phyloP scores from a whole-genome alignment of 805 yeast species.

The Isabelozyma rhagii region DNA sequence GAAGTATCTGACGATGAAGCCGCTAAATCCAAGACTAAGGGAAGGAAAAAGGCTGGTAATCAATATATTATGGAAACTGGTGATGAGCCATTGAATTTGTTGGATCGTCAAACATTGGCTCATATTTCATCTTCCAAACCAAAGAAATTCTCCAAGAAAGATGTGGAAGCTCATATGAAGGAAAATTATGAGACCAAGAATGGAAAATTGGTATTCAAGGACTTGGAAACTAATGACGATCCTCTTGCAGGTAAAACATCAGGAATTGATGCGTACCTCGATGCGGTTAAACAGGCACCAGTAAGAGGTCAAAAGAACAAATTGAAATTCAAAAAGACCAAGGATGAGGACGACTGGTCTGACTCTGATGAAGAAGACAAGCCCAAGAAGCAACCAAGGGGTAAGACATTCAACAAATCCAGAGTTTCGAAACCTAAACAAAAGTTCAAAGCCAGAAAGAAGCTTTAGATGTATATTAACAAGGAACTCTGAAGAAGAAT shows the following conservation, averaged over 20 bases:
- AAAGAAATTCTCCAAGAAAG: slow-evolving; percentile 48
- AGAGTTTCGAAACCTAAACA: slow-evolving; percentile 39
- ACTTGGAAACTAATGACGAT: slow-evolving; percentile 44
- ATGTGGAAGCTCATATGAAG: slow-evolving; percentile 26
- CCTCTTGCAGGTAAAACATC: slow-evolving; percentile 37
- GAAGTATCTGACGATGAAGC: slow-evolving; percentile 51
- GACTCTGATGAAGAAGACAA: slow-evolving; percentile 42
- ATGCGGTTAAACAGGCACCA: slow-evolving; percentile 91
- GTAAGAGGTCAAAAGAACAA: slow-evolving; percentile 90
- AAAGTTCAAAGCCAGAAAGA: slow-evolving; percentile 58
- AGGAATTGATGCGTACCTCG: slow-evolving; percentile 89
- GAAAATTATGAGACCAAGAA: slow-evolving; percentile 49
- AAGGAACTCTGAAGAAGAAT: too few relatives aligned
- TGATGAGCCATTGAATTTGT: slow-evolving; percentile 79
- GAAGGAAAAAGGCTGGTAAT: slow-evolving; percentile 30
- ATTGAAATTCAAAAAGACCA: slow-evolving; percentile 77
- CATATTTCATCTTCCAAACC: slow-evolving; percentile 90
- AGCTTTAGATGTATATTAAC: slow-evolving; percentile 34
- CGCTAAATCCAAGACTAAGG: slow-evolving; percentile 28
- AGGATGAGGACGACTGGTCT: slow-evolving; percentile 44
- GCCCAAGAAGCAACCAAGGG: slow-evolving; percentile 9
- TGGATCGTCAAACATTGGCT: slow-evolving; percentile 80
- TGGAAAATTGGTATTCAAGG: slow-evolving; percentile 70
- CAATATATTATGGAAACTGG: slow-evolving; percentile 77
- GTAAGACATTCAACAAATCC: slow-evolving; percentile 14